A percentile compares a stretch with the other conserved stretches of the same genome.
phyloP scores from a whole-genome alignment of 169 alveolate genomes.

The Toxoplasma gondii region DNA sequence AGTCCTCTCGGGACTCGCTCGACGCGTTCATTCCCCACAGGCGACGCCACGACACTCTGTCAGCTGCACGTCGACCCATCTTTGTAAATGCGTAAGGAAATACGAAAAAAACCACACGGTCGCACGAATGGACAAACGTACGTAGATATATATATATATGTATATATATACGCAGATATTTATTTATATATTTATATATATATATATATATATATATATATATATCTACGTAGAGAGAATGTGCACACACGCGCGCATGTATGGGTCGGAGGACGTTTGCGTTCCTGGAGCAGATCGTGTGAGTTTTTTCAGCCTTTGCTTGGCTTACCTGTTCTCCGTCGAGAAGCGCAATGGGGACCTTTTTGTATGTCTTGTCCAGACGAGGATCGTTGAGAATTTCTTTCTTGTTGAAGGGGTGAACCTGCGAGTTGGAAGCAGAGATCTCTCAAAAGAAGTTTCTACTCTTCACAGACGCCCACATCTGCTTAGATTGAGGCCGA shows the following conservation, averaged over 20 bases:
- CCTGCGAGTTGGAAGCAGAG: background rate
- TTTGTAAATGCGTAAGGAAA: too few species aligned
- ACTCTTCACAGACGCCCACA: background rate
- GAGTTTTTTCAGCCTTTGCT: too few species aligned
- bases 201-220: background rate
- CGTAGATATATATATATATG: background rate
- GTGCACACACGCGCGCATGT: background rate
- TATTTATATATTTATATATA: background rate
- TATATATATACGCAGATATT: background rate
- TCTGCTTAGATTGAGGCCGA: too few species aligned
- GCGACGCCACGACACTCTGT: too few species aligned
- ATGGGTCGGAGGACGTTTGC: background rate
- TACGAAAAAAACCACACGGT: background rate
- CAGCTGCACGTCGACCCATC: too few species aligned
- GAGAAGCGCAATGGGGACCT: conserved; percentile 7
- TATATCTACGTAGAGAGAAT: background rate
- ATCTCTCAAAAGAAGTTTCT: background rate
- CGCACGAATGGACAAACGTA: background rate
- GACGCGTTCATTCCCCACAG: too few species aligned
- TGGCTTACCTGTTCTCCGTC: background rate
- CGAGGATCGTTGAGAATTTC: background rate
- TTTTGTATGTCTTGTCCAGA: background rate
- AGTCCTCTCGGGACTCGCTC: too few species aligned
- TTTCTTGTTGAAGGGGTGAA: background rate
- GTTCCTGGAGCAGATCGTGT: background rate